Evolutionary conservation across 805 yeast species (phyloP), one percentile per base, ranked within the genome.

Genomic region (Starmerella bombi): DNA sequence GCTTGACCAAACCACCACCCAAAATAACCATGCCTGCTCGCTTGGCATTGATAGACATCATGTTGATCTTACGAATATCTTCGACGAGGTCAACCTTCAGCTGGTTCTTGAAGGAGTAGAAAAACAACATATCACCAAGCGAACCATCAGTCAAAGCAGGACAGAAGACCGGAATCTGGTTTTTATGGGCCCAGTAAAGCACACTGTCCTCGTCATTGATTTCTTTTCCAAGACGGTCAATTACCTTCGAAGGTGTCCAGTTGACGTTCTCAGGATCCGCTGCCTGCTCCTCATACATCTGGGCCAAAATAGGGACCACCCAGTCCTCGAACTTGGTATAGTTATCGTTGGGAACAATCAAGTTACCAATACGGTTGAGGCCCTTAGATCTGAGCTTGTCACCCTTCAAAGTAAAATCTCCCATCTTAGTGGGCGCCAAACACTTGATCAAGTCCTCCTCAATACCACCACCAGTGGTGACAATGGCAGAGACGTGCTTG

Each of bases 141-240:
- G 95, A 84, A 17, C 99, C 99, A 64, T 91, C 99, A 4, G 99
- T 91, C 43, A 91, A 67, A 2, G 97, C 91, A 17, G 99, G 99
- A 62, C 97, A 91, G 64, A 91, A 91, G 30, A 91, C 74, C 15
- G 99, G 99, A 46, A 91, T 91, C 55, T 85, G 64, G 66, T 91
- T 91, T 64, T 91, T 88, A 67, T 91, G 93, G 25, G 96, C 94
- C 97, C 98, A 93, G 64, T 88, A 91, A 34, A 88, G 70, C 3
- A 91, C 97, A 4, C 94, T 82, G 33, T 80, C 68, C 61, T 91
- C 97, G 60, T 91, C 88, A 58, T 91, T 73, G 59, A 91, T 88
- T 62, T 91, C 98, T 57, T 84, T 79, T 49, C 99, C 99, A 25
- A 91, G 66, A 50, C 99, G 74, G 59, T 85, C 93, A 54, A 88